phyloP scores from a whole-genome alignment of 805 yeast genomes.

The Ascoidea asiatica region DNA sequence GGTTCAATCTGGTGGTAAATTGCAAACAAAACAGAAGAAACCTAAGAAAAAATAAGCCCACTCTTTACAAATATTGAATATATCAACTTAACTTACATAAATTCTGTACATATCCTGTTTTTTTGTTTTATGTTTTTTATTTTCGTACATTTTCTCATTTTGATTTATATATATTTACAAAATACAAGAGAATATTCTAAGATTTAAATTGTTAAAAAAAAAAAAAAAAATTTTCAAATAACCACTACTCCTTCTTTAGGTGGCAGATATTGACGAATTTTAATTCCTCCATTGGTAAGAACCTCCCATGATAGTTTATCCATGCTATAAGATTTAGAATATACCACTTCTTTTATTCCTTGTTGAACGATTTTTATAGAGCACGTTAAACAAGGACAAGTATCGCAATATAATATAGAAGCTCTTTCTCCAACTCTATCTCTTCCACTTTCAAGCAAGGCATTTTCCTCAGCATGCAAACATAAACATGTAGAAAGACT shows the following conservation, averaged over 20 bases:
- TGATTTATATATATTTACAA: too few relatives aligned
- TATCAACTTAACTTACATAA: too few relatives aligned
- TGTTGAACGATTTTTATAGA: slow-evolving; percentile 89
- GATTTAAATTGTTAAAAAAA: too few relatives aligned
- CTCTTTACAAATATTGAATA: too few relatives aligned
- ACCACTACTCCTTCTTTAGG: slow-evolving; percentile 18
- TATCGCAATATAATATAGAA: slow-evolving; percentile 78
- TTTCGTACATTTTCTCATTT: too few relatives aligned
- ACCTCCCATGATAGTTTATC: slow-evolving; percentile 66
- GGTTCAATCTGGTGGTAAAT: slow-evolving; percentile 42
- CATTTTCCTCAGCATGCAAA: slow-evolving; percentile 95
- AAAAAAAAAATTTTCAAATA: too few relatives aligned
- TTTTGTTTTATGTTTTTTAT: too few relatives aligned
- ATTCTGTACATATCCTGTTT: too few relatives aligned
- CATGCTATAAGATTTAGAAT: slow-evolving; percentile 88
- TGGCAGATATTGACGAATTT: slow-evolving; percentile 39
- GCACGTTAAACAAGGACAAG: slow-evolving; percentile 96
- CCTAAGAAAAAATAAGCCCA: slow-evolving; percentile 20
- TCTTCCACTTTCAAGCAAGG: slow-evolving; percentile 85
- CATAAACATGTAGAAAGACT: slow-evolving; percentile 78
- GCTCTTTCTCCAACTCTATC: slow-evolving; percentile 51
- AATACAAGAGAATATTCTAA: too few relatives aligned
- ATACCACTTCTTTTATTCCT: slow-evolving; percentile 85
- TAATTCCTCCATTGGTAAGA: slow-evolving; percentile 59
- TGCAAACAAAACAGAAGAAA: slow-evolving; percentile 31